Base-by-base conservation (phyloP, 108 stramenopile genomes). In the Cyclostephanos tholiformis region DNA sequence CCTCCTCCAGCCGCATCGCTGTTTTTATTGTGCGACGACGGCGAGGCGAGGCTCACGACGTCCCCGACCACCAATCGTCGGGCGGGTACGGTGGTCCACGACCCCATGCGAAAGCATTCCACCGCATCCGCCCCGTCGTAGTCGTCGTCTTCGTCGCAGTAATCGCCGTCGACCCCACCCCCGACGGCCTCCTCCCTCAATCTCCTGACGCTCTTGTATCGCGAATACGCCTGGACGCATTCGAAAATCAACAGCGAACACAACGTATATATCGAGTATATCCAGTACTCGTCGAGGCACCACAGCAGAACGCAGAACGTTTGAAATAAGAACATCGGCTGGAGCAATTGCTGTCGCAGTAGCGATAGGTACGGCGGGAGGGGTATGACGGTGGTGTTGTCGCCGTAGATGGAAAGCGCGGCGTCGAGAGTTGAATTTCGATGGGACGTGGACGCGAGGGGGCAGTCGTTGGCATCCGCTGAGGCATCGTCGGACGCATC, bases 261-360 rank as follows among this genome's bases (percentile, higher is more conserved):
- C 8, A 99, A 84, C 13, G 98, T 99, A 75, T 97, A 97, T n/a
- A 97, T 64, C 0, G 93, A 85, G 79, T 98, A 98, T 82, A 96
- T 95, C 99, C 98, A 98, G 84, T 98, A 99, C 67, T 98, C 99
- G 84, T 99, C 99, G 38, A 99, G 75, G 63, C 83, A 83, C 99
- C 99, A 99, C 48, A 99, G 79, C 19, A 89, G 20, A 49, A 98
- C 96, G 80, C 99, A 99, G 12, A 99, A 80, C n/a, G 98, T 80
- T 86, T 99, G 99, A 74, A 99, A 99, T 8, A 98, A 76, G 68
- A 98, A 98, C 66, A 99, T 97, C 2, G 99, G 99, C 26, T 96
- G 94, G 6, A 97, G 69, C 13, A 94, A 71, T 75, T 99, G 98
- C 70, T 97, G 93, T 35, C 68, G 62, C 29, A 98, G 86, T 14